Evolutionary conservation across 2,329 filamentous ascomycete species (phyloP).

Genomic region (Beauveria australis): DNA sequence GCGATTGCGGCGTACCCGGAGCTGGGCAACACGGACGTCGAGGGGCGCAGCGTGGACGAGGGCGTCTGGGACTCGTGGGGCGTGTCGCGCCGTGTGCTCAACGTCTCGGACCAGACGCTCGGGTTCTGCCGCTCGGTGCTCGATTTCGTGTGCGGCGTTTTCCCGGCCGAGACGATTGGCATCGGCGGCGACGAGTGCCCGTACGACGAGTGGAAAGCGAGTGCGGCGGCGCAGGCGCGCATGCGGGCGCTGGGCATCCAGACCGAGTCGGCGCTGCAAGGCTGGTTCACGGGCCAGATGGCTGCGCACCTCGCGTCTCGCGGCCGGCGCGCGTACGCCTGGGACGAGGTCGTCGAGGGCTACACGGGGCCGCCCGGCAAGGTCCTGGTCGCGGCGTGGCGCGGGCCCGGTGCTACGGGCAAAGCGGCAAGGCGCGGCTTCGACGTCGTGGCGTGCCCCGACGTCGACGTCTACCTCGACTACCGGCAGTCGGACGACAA

Average conservation of each 20-base stretch:
- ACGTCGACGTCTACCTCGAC: slow-evolving; percentile 14
- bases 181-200: slow-evolving; percentile 16
- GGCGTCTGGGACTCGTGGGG: slow-evolving; percentile 14
- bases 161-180: slow-evolving; percentile 11
- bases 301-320: slow-evolving; percentile 12
- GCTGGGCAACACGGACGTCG: slow-evolving; percentile 13
- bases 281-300: slow-evolving; percentile 15
- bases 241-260: slow-evolving; percentile 13
- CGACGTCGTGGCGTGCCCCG: slow-evolving; percentile 14
- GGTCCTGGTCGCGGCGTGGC: slow-evolving; percentile 14
- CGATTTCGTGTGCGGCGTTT: slow-evolving; percentile 12
- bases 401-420: slow-evolving; percentile 13
- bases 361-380: slow-evolving; percentile 9
- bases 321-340: slow-evolving; percentile 14
- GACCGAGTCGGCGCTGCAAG: slow-evolving; percentile 12
- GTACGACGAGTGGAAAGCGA: slow-evolving; percentile 15
- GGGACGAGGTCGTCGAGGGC: slow-evolving; percentile 15
- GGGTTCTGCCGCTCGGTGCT: slow-evolving; percentile 15
- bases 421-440: slow-evolving; percentile 14
- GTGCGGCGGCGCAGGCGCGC: slow-evolving; percentile 7
- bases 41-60: not conserved
- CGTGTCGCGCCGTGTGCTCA: slow-evolving; percentile 14
- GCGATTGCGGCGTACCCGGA: slow-evolving; percentile 16
- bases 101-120: slow-evolving; percentile 13
- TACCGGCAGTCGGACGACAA: slow-evolving; percentile 15